Evolutionary conservation across 2,329 filamentous ascomycete genomes (phyloP).

Genomic region (Pseudocercospora eumusae): DNA sequence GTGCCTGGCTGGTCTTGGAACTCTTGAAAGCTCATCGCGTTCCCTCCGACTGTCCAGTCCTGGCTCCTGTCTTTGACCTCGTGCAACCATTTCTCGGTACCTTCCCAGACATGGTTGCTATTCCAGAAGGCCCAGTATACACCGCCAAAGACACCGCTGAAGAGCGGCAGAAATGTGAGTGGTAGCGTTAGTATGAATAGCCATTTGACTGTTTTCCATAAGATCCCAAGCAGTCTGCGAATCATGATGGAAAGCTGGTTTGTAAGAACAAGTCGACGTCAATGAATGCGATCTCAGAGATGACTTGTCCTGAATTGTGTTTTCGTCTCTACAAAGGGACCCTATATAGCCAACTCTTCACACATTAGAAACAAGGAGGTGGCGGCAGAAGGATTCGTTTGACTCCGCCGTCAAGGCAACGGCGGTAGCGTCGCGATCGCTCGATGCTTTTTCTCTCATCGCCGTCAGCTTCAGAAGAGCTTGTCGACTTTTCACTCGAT

Average conservation of each 20-base stretch:
- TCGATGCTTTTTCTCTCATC: neutral
- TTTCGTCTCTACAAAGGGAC: neutral
- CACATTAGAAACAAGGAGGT: constrained; percentile 1
- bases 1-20: constrained; percentile 22
- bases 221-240: neutral
- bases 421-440: neutral
- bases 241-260: constrained; percentile 5
- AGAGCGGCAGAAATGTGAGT: constrained; percentile 19
- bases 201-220: constrained; percentile 22
- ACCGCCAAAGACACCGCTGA: constrained; percentile 15
- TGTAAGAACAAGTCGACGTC: neutral
- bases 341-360: neutral
- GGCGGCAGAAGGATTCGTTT: constrained; percentile 7
- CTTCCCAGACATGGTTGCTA: constrained; percentile 12
- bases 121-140: constrained; percentile 19
- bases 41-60: constrained; percentile 25
- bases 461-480: neutral
- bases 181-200: constrained; percentile 24
- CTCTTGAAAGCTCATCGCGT: constrained; percentile 21
- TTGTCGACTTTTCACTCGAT: no score
- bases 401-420: neutral
- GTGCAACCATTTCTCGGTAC: constrained; percentile 18
- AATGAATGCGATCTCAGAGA: no score
- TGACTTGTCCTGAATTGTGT: neutral
- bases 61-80: constrained; percentile 20